phyloP scores from a whole-genome alignment of 495 filamentous ascomycete species.

The Venustampulla echinocandica region DNA sequence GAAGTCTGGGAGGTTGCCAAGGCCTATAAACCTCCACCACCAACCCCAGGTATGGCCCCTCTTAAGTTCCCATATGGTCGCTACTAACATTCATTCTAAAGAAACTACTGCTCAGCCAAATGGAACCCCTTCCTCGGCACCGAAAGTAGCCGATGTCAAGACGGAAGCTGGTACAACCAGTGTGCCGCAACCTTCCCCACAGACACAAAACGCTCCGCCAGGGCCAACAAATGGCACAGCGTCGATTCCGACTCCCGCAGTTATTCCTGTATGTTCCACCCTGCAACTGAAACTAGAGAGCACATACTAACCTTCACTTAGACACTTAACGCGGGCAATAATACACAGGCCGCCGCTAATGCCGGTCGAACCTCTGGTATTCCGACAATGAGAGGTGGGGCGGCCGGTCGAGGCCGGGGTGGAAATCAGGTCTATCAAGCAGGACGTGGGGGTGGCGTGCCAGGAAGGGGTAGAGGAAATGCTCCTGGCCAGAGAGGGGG shows the following conservation, averaged over 20 bases:
- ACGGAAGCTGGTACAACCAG: slow-evolving; percentile 2
- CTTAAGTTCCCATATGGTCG: background rate
- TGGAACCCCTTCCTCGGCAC: slow-evolving; percentile 7
- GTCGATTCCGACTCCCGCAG: slow-evolving; percentile 28
- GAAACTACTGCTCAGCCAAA: slow-evolving; percentile 8
- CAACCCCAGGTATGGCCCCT: slow-evolving; percentile 6
- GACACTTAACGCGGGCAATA: slow-evolving; percentile 27
- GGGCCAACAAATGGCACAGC: slow-evolving; percentile 11
- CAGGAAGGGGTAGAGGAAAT: slow-evolving; percentile 25
- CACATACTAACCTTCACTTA: slow-evolving; percentile 29
- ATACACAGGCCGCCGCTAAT: no score
- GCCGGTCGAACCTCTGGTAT: slow-evolving; percentile 34
- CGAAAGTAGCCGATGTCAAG: slow-evolving; percentile 15
- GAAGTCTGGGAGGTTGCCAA: slow-evolving; percentile 83
- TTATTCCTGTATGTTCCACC: slow-evolving; percentile 39
- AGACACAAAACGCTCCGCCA: slow-evolving; percentile 13
- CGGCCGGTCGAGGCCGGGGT: slow-evolving; percentile 34
- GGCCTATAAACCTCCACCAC: slow-evolving; percentile 50
- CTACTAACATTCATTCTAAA: background rate
- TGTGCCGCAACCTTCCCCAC: slow-evolving; percentile 7
- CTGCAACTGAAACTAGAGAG: slow-evolving; percentile 27
- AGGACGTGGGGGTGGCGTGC: slow-evolving; percentile 35
- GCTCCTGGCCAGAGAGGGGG: slow-evolving; percentile 30
- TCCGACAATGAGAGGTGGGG: slow-evolving; percentile 37
- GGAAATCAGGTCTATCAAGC: slow-evolving; percentile 25